A percentile compares a stretch with the other conserved stretches of the same genome.
Evolutionary conservation across 495 filamentous ascomycete genomes (phyloP).

Genomic region (Parathielavia appendiculata): DNA sequence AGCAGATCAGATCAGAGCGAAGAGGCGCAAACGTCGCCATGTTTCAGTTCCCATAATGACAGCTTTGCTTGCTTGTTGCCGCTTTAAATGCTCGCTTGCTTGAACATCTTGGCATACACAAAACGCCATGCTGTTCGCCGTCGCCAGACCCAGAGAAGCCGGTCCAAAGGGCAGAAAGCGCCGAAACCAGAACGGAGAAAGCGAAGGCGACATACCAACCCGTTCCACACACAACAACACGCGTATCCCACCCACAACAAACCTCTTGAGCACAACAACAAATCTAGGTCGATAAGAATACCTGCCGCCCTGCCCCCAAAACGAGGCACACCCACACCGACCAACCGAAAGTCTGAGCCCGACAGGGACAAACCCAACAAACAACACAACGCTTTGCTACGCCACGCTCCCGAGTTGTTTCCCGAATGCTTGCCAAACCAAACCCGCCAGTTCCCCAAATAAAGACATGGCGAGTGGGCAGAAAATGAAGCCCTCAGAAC

Average conservation of each 20-base stretch:
- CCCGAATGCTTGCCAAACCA: slow-evolving; percentile 24
- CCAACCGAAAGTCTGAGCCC: neutral
- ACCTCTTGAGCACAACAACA: neutral
- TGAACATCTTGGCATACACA: slow-evolving; percentile 26
- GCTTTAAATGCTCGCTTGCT: neutral
- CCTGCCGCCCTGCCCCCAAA: neutral
- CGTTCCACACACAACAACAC: neutral
- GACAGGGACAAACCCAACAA: slow-evolving; percentile 10
- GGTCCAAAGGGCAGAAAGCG: neutral
- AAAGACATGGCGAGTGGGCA: slow-evolving; percentile 13
- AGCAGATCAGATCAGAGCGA: slow-evolving; percentile 13
- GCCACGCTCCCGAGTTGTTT: slow-evolving; percentile 20
- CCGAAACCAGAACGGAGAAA: neutral
- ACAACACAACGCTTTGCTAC: slow-evolving; percentile 17
- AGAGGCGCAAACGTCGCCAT: slow-evolving; percentile 20
- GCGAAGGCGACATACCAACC: neutral
- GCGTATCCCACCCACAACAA: slow-evolving; percentile 7
- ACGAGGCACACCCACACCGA: neutral
- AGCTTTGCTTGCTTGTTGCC: slow-evolving; percentile 3
- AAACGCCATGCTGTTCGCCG: slow-evolving; percentile 11
- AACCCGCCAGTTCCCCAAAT: slow-evolving; percentile 21
- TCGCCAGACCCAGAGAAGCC: slow-evolving; percentile 1
- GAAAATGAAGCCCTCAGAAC: slow-evolving; percentile 12
- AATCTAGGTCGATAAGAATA: slow-evolving; percentile 2
- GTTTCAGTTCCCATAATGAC: slow-evolving; percentile 18